Conservation (phyloP, 768 basidiomycete genomes). For the Tylopilus sp. region DNA sequence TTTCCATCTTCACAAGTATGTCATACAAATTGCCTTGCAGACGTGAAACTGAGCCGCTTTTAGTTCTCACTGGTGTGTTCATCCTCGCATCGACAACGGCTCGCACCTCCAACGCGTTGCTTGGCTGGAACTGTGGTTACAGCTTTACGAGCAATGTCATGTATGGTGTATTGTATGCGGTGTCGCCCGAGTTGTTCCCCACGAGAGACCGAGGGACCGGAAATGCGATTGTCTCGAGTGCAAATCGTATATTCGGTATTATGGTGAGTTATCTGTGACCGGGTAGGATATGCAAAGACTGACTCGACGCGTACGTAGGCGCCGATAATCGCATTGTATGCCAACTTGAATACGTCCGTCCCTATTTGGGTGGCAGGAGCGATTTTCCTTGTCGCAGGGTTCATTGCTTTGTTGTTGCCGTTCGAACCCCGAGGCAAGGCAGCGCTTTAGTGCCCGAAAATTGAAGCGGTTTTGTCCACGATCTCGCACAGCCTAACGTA, state of each 20-base stretch:
- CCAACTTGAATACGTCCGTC: constrained; percentile 43
- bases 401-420: constrained; percentile 49
- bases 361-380: constrained; percentile 56
- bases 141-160: constrained; percentile 55
- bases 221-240: constrained; percentile 48
- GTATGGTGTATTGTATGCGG: constrained; percentile 46
- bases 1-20: constrained; percentile 46
- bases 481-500: no score
- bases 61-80: constrained; percentile 53
- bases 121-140: constrained; percentile 60
- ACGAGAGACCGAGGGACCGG: constrained; percentile 55
- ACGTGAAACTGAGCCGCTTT: not conserved
- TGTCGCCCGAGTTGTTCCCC: constrained; percentile 52
- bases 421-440: constrained; percentile 58
- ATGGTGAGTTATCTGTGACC: constrained; percentile 37
- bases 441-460: constrained; percentile 33
- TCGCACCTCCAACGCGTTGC: constrained; percentile 45
- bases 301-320: constrained; percentile 29
- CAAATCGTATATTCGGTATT: constrained; percentile 57
- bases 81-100: constrained; percentile 57
- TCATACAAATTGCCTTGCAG: not conserved
- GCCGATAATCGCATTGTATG: constrained; percentile 48
- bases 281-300: not conserved
- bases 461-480: not conserved
- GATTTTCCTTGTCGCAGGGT: constrained; percentile 48